Conservation (phyloP, 106 monocot genomes). For the Chionographis japonica region DNA sequence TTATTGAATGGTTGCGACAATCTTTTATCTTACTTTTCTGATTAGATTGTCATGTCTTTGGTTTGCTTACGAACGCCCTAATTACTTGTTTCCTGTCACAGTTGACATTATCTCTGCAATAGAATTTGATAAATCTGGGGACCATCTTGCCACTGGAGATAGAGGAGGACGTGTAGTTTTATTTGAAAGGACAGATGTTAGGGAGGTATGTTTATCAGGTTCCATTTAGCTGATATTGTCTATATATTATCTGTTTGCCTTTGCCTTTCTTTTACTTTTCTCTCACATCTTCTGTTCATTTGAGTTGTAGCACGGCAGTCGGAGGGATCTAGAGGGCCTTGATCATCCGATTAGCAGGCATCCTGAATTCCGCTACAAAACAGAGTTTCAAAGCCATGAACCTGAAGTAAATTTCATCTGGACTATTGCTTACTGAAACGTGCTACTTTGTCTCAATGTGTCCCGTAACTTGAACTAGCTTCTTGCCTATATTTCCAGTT, state of each 20-base stretch:
- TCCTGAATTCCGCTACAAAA: slow-evolving; percentile 86
- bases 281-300: slow-evolving; percentile 1
- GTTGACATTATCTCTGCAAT: slow-evolving; percentile 89
- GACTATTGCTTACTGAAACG: neutral
- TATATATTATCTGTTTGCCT: slow-evolving; percentile 1
- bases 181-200: slow-evolving; percentile 78
- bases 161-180: slow-evolving; percentile 90
- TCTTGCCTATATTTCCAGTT: slow-evolving; percentile 36
- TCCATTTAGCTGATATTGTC: neutral
- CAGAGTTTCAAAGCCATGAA: slow-evolving; percentile 90
- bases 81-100: slow-evolving; percentile 15
- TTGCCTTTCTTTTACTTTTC: neutral
- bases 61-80: neutral
- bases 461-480: slow-evolving; percentile 8
- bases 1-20: too few relatives aligned
- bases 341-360: slow-evolving; percentile 57
- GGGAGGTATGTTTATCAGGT: slow-evolving; percentile 40
- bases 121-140: slow-evolving; percentile 83
- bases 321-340: slow-evolving; percentile 54
- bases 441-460: neutral
- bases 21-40: too few relatives aligned
- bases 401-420: slow-evolving; percentile 47
- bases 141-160: slow-evolving; percentile 88
- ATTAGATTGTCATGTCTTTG: neutral
- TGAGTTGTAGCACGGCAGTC: slow-evolving; percentile 30